A percentile compares a stretch with the other conserved stretches of the same genome.
Evolutionary conservation across 257 asterid species (phyloP).

Genomic region (Solanum etuberosum): DNA sequence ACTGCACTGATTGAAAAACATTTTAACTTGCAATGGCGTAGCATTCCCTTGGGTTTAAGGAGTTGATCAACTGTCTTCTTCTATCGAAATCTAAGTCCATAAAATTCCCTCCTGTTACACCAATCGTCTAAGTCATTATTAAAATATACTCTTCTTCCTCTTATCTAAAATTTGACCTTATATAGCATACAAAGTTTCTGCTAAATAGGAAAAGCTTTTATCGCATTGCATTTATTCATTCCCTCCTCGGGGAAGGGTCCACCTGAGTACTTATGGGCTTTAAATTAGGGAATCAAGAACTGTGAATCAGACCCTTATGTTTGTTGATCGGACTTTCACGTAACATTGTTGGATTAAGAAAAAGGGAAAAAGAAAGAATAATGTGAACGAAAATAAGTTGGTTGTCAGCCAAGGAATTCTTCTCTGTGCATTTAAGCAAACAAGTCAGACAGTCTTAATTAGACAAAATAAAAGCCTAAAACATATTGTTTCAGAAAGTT

Average conservation of each 20-base stretch:
- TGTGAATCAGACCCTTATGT: neutral
- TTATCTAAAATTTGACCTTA: neutral
- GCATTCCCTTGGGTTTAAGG: neutral
- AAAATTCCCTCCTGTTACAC: neutral
- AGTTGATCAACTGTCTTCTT: neutral
- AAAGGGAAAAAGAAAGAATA: neutral
- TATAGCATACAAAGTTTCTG: neutral
- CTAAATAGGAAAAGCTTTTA: neutral
- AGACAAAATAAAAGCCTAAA: neutral
- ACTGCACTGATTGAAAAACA: neutral
- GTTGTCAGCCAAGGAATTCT: neutral
- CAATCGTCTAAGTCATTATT: neutral
- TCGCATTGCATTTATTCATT: neutral
- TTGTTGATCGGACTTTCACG: neutral
- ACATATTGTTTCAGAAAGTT: neutral
- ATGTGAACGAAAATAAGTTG: neutral
- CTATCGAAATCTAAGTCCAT: neutral
- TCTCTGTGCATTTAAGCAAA: neutral
- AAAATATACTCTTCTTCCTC: neutral
- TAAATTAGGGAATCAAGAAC: neutral
- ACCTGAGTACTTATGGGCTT: neutral
- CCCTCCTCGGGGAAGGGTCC: neutral
- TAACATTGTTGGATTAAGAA: neutral
- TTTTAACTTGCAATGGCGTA: neutral
- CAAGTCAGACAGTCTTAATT: neutral